A percentile compares a stretch with the other conserved stretches of the same genome.
Conservation (phyloP, 176 grass and related monocot genomes). For the Cenchrus americanus region DNA sequence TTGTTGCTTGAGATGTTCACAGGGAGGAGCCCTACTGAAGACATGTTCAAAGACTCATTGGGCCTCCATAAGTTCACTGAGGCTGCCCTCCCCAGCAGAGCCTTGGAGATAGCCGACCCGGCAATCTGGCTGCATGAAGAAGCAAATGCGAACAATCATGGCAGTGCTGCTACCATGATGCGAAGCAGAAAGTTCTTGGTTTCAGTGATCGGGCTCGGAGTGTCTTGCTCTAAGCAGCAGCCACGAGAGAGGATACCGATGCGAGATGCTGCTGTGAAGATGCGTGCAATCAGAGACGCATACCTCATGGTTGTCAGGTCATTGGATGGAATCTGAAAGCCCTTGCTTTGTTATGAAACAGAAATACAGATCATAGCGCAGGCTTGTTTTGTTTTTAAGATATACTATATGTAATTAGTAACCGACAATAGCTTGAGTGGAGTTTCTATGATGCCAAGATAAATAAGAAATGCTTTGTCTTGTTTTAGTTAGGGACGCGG, state of each 20-base stretch:
- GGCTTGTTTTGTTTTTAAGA: no score
- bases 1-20: conserved; percentile 47
- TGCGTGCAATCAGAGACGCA: conserved; percentile 17
- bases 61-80: conserved; percentile 4
- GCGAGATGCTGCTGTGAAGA: background rate
- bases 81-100: background rate
- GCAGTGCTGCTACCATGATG: background rate
- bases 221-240: conserved; percentile 40
- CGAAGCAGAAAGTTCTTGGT: conserved; percentile 4
- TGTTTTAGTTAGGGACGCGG: no score
- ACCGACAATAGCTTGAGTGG: no score
- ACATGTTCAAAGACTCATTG: conserved; percentile 15
- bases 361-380: no score
- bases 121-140: background rate
- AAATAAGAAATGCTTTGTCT: no score
- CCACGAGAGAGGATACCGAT: background rate
- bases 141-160: background rate
- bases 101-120: conserved; percentile 3
- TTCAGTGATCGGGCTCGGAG: background rate
- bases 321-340: background rate
- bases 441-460: no score
- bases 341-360: no score
- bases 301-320: background rate
- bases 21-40: conserved; percentile 11
- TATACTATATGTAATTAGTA: no score